Percentiles rank a stretch among this genome's conserved stretches.
These are phyloP conservation scores for Penicillium longicatenatum DNA, from an alignment of 495 filamentous ascomycete species.

Conservation along the genomic window DNA sequence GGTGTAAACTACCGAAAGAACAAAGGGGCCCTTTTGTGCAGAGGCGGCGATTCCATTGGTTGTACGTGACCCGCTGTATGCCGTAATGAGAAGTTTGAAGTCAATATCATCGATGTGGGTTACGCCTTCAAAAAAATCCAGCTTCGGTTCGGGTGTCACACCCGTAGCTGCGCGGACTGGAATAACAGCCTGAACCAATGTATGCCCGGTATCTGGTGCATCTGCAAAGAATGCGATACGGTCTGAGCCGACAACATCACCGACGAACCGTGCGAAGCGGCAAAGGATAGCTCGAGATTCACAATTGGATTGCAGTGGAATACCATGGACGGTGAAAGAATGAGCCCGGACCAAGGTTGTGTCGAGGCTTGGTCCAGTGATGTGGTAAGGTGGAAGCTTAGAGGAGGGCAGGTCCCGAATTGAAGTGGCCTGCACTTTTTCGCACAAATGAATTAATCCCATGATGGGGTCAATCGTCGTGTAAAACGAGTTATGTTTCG, in stretches of 20 bases:
- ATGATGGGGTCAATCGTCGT: background rate
- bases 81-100: background rate
- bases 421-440: background rate
- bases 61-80: background rate
- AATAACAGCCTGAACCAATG: background rate
- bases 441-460: background rate
- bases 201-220: background rate
- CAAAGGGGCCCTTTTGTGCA: background rate
- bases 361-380: background rate
- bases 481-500: background rate
- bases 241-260: conserved; percentile 1
- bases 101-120: background rate
- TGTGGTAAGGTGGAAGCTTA: background rate
- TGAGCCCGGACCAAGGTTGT: background rate
- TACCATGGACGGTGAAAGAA: background rate
- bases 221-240: background rate
- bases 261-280: background rate
- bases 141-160: background rate
- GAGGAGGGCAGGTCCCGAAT: background rate
- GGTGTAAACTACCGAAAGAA: background rate
- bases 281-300: background rate
- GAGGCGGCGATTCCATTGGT: background rate
- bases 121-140: background rate
- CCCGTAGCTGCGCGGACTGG: background rate
- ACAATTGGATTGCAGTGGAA: background rate